Percentiles rank a stretch among this genome's conserved stretches.
Conservation (phyloP, 139 green algal genomes). For the Micromonas pusilla region DNA sequence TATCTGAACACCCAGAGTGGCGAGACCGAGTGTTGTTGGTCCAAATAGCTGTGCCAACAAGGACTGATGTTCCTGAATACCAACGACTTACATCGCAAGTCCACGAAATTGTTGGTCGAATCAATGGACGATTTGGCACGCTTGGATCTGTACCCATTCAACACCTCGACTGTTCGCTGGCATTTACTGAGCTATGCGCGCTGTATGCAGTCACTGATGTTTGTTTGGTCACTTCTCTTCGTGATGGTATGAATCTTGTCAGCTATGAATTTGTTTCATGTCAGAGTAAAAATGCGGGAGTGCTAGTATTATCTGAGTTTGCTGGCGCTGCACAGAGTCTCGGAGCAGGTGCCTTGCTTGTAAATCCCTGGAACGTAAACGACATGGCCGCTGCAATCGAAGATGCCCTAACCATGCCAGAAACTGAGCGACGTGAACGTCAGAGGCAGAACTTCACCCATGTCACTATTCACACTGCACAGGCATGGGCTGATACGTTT, state of each 20-base stretch:
- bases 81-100: slow-evolving; percentile 81
- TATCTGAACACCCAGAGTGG: slow-evolving; percentile 93
- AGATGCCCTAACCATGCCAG: slow-evolving; percentile 45
- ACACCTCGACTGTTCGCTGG: slow-evolving; percentile 73
- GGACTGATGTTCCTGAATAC: slow-evolving; percentile 89
- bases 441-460: slow-evolving; percentile 95
- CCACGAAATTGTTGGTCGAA: slow-evolving; percentile 97
- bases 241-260: slow-evolving; percentile 94
- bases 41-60: slow-evolving; percentile 95
- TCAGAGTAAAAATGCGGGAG: slow-evolving; percentile 76
- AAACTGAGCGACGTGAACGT: slow-evolving; percentile 76
- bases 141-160: slow-evolving; percentile 97
- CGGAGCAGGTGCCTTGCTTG: slow-evolving; percentile 85
- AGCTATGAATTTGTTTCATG: slow-evolving; percentile 85
- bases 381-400: slow-evolving; percentile 84
- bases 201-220: slow-evolving; percentile 87
- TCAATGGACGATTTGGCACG: slow-evolving; percentile 95
- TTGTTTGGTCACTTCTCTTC: slow-evolving; percentile 67
- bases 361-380: slow-evolving; percentile 98
- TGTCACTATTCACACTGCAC: slow-evolving; percentile 66
- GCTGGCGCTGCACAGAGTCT: slow-evolving; percentile 79
- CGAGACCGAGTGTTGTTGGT: slow-evolving; percentile 87
- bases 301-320: slow-evolving; percentile 97
- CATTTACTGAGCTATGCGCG: slow-evolving; percentile 90
- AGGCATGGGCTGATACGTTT: slow-evolving; percentile 96